phyloP scores from a whole-genome alignment of 148 eudicot species.

The Rhododendron simsii region DNA sequence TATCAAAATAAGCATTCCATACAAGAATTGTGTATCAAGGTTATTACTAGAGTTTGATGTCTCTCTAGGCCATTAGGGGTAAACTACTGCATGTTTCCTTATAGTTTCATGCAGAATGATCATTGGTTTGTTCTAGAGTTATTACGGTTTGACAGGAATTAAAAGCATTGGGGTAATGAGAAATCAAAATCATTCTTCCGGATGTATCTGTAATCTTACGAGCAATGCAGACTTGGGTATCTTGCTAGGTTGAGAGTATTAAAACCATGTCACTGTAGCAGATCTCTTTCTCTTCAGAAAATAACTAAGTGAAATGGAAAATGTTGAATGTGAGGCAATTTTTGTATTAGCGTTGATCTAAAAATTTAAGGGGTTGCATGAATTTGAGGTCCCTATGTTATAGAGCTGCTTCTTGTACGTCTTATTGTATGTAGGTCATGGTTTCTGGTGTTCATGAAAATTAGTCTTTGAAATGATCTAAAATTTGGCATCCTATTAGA shows the following conservation, averaged over 20 bases:
- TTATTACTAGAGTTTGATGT: background rate
- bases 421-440: background rate
- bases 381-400: background rate
- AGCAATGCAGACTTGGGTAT: background rate
- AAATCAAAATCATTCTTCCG: background rate
- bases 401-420: background rate
- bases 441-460: background rate
- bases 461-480: background rate
- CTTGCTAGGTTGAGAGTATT: background rate
- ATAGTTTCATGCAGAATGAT: background rate
- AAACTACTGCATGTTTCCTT: background rate
- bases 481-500: background rate
- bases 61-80: background rate
- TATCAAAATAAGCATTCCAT: background rate
- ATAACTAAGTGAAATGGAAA: background rate
- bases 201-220: background rate
- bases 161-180: background rate
- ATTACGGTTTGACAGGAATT: background rate
- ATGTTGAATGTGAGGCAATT: background rate
- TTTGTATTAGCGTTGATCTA: background rate
- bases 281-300: background rate
- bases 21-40: background rate
- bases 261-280: background rate
- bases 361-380: background rate
- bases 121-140: background rate